Conservation (phyloP, 331 rosid genomes). For the Spiraea crenata region DNA sequence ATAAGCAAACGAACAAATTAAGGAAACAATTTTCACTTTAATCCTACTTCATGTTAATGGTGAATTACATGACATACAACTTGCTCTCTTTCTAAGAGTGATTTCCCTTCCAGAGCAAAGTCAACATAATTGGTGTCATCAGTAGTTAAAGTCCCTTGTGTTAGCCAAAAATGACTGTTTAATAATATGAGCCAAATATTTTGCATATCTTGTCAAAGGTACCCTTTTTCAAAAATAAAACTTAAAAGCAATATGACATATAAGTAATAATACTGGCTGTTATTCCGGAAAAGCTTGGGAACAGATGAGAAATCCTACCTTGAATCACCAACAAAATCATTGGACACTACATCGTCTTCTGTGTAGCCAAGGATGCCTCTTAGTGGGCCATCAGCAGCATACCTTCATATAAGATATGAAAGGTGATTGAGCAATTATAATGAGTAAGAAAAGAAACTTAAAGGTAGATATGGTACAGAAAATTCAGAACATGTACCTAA, state of each 20-base stretch:
- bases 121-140: too few relatives aligned
- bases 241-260: too few relatives aligned
- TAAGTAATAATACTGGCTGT: not conserved
- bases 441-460: not conserved
- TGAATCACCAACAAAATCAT: conserved; percentile 90
- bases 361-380: conserved; percentile 94
- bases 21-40: not conserved
- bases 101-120: not conserved
- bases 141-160: too few relatives aligned
- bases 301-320: conserved; percentile 43
- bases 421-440: not conserved
- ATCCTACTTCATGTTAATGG: not conserved
- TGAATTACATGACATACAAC: not conserved
- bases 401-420: conserved; percentile 39
- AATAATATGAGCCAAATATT: too few relatives aligned
- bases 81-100: not conserved
- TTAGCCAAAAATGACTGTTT: too few relatives aligned
- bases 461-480: not conserved
- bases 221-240: too few relatives aligned
- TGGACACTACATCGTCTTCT: conserved; percentile 95
- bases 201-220: too few relatives aligned
- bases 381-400: conserved; percentile 81
- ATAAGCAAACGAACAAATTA: not conserved
- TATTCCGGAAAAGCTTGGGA: not conserved
- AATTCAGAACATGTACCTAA: conserved; percentile 48